Evolutionary conservation across 2,329 filamentous ascomycete species (phyloP), one percentile per base, ranked within the genome.

Genomic region (Colletotrichum camelliae): DNA sequence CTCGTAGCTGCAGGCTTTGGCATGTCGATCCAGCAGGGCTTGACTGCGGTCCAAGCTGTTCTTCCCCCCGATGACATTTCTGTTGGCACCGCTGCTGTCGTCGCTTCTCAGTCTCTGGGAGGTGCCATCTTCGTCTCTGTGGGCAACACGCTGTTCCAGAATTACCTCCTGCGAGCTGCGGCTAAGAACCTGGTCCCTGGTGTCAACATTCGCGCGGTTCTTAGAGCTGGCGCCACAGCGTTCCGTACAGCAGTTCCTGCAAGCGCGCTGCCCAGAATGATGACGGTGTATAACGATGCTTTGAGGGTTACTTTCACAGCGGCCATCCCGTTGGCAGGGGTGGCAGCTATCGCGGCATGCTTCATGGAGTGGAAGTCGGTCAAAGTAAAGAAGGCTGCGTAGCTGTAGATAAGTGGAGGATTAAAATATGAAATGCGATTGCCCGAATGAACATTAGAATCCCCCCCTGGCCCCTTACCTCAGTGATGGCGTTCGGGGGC

Each of bases 201-300:
- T 7, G 76, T 77, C 2, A 61, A 77, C 31, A 60, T 76, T 7
- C 52, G 60, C 35, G 33, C 15, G 4, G 81, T 89, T 2, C 76
- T 87, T 7, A 74, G 77, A 2, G 84, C 84, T 0, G 88, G 87
- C 13, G 86, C 87, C 1, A 91, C 91, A 0, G 85, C 89, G 73
- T 83, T 94, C 39, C 87, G 89, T 74, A 27, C 61, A 6, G 83
- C 83, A 2, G 90, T 94, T 70, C 80, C 87, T 0, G 71, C 82
- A 0, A 81, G 89, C 15, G 85, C 86, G 77, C 80, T 93, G 0
- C 80, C 83, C 1, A 86, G 85, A 0, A 89, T 94, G 57, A 83
- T 93, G 18, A 67, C 80, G 0, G 90, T 90, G 0, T 94, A 94
- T 83, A 93, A 89, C 74, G 83, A 89, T 67, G 90, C 89, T 1